Evolutionary conservation across 495 filamentous ascomycete species (phyloP).

Genomic region (Podospora pseudopauciseta): DNA sequence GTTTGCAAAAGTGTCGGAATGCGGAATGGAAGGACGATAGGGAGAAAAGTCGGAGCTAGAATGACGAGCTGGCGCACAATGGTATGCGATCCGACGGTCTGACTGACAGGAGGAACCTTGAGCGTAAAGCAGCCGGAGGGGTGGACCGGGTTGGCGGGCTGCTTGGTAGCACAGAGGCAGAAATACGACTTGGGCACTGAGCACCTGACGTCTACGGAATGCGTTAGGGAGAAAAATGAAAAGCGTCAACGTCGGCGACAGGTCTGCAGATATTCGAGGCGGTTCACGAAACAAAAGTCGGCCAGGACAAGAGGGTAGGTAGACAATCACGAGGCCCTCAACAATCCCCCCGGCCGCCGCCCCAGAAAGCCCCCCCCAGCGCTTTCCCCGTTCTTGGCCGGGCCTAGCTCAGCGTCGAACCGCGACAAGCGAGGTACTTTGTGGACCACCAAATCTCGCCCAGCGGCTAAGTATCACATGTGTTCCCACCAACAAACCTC

Average conservation of each 20-base stretch:
- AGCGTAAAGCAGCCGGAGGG: neutral
- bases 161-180: neutral
- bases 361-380: conserved; percentile 17
- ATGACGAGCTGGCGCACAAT: neutral
- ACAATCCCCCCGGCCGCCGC: conserved; percentile 27
- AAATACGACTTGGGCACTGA: neutral
- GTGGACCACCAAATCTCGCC: conserved; percentile 7
- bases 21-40: neutral
- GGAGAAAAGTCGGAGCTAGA: neutral
- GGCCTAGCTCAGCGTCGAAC: conserved; percentile 13
- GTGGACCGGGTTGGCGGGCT: neutral
- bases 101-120: neutral
- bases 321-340: conserved; percentile 33
- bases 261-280: neutral
- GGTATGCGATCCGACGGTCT: neutral
- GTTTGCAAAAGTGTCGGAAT: neutral
- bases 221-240: neutral
- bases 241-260: neutral
- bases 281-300: conserved; percentile 3
- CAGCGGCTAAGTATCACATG: conserved; percentile 12
- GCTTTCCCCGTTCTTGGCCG: conserved; percentile 25
- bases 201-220: neutral
- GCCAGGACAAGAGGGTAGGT: conserved; percentile 17
- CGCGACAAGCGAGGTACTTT: conserved; percentile 21
- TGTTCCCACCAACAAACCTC: conserved; percentile 10